These are phyloP conservation scores for Xylaria arbuscula DNA, from an alignment of 2,329 filamentous ascomycete genomes.

Conservation along the genomic window DNA sequence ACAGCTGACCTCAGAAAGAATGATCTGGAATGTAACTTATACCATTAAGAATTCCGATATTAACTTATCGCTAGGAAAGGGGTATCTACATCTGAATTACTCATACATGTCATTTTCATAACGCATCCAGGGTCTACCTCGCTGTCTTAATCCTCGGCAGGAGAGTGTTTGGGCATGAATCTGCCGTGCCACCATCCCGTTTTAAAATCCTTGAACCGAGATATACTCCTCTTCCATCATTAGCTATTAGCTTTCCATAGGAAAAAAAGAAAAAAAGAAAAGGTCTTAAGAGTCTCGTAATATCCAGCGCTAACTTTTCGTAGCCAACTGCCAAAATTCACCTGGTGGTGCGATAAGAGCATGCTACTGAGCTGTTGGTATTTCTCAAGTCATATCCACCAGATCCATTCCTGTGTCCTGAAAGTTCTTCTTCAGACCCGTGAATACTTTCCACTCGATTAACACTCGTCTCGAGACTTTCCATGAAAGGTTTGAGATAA, in stretches of 20 bases:
- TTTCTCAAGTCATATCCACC: neutral
- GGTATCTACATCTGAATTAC: slow-evolving; percentile 10
- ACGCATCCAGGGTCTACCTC: neutral
- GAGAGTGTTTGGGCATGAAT: neutral
- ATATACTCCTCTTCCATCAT: neutral
- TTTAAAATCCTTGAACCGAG: neutral
- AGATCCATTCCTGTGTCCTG: neutral
- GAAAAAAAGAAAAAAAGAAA: neutral
- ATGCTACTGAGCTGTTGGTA: slow-evolving; percentile 6
- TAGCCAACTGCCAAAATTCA: neutral
- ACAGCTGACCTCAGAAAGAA: neutral
- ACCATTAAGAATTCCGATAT: neutral
- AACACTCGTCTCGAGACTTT: slow-evolving; percentile 34
- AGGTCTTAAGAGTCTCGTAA: neutral
- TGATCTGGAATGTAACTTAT: neutral
- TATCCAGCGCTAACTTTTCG: neutral
- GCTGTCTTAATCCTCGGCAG: neutral
- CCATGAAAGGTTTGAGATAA: slow-evolving; percentile 34
- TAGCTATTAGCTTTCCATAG: neutral
- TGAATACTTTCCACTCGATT: slow-evolving; percentile 26
- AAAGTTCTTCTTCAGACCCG: slow-evolving; percentile 22
- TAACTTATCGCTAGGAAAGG: neutral
- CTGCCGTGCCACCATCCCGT: neutral
- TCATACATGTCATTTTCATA: neutral
- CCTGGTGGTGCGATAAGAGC: slow-evolving; percentile 1